Evolutionary conservation across 345 rosid species (phyloP).

Genomic region (Populus davidiana): DNA sequence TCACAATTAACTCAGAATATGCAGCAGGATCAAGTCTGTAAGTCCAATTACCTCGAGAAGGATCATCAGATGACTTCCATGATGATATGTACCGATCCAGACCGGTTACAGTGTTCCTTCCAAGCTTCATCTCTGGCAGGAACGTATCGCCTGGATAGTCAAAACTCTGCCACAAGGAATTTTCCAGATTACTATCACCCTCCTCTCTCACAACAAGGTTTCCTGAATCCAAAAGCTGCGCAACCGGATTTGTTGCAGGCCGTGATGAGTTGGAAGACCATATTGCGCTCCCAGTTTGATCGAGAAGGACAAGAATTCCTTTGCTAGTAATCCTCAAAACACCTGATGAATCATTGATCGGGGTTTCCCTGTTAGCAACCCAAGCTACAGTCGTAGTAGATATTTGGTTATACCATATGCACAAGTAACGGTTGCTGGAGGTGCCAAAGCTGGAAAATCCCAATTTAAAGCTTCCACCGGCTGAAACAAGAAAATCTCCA

Average conservation of each 20-base stretch:
- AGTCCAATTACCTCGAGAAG: constrained; percentile 6
- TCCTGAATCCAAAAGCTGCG: constrained; percentile 1
- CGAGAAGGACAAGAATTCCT: neutral
- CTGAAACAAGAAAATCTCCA: neutral
- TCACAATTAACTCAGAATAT: constrained; percentile 7
- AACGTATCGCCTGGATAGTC: constrained; percentile 7
- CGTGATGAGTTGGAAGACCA: constrained; percentile 4
- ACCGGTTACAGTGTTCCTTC: constrained; percentile 9
- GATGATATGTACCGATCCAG: constrained; percentile 8
- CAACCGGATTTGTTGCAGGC: neutral
- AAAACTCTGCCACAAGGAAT: constrained; percentile 4
- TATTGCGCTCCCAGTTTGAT: neutral
- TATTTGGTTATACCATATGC: neutral
- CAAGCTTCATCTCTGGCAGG: constrained; percentile 21
- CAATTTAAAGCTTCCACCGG: neutral
- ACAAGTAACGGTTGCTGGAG: neutral
- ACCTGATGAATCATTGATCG: neutral
- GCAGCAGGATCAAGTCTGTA: constrained; percentile 8
- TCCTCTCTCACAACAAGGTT: constrained; percentile 6
- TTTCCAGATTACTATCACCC: neutral
- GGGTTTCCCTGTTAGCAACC: constrained; percentile 10
- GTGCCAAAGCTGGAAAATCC: neutral
- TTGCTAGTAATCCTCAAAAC: neutral
- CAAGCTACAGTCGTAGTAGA: neutral
- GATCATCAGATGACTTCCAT: constrained; percentile 12